A percentile compares a stretch with the other conserved stretches of the same genome.
Evolutionary conservation across 768 basidiomycete species (phyloP).

Genomic region (Hericium erinaceus): DNA sequence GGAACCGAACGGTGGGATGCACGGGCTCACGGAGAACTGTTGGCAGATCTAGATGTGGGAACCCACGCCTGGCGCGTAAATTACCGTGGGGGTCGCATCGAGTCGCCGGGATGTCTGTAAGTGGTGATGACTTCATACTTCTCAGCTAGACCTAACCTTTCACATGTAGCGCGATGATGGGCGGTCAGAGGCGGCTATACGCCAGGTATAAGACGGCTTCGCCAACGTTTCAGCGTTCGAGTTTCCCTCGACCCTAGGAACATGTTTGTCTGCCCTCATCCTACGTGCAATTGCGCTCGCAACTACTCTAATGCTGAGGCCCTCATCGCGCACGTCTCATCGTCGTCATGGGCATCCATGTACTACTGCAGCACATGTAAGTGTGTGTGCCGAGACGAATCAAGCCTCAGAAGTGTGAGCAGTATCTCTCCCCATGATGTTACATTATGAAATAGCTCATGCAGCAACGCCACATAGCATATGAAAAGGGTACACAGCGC

Average conservation of each 20-base stretch:
- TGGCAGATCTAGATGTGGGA: background rate
- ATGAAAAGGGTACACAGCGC: background rate
- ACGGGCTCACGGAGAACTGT: background rate
- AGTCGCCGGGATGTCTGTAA: too few species aligned
- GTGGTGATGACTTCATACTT: background rate
- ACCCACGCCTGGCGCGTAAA: background rate
- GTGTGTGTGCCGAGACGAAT: constrained; percentile 11
- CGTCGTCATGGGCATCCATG: constrained; percentile 8
- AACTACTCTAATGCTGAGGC: constrained; percentile 1
- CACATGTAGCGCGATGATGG: background rate
- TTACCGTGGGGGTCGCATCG: too few species aligned
- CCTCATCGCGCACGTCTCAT: constrained; percentile 7
- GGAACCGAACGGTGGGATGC: background rate
- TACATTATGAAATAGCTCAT: too few species aligned
- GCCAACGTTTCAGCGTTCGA: background rate
- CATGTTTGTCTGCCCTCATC: constrained; percentile 13
- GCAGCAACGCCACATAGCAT: background rate
- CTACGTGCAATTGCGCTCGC: constrained; percentile 10
- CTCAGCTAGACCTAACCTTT: background rate
- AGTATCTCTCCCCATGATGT: background rate
- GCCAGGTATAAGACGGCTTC: background rate
- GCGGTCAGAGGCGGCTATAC: background rate
- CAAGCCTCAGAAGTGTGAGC: constrained; percentile 3
- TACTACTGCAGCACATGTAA: constrained; percentile 11
- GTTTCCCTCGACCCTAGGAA: background rate